Conservation (phyloP, 1,284 basidiomycete species). For the Anthracocystis panici-leucophaei region DNA sequence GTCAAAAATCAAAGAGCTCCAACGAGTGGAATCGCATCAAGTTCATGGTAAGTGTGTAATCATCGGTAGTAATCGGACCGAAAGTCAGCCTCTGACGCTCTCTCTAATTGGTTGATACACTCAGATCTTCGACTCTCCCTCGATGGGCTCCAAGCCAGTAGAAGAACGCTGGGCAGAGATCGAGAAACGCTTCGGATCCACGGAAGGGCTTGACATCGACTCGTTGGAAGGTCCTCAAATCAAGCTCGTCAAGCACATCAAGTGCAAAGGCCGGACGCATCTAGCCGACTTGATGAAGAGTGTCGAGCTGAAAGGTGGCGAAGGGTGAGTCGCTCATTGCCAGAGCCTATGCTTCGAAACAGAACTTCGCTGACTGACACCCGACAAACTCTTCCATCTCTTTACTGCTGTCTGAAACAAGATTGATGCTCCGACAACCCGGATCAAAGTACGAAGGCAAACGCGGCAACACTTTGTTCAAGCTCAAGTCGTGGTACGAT, state of each 20-base stretch:
- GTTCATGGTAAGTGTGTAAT: constrained; percentile 73
- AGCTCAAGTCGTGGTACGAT: constrained; percentile 79
- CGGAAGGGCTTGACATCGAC: constrained; percentile 53
- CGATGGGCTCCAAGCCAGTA: constrained; percentile 73
- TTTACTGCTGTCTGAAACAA: constrained; percentile 52
- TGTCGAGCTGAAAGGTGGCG: constrained; percentile 75
- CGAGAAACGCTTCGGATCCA: constrained; percentile 72
- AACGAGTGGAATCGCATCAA: constrained; percentile 75
- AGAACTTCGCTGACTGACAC: neutral
- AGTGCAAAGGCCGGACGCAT: constrained; percentile 73
- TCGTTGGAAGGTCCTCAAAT: constrained; percentile 70
- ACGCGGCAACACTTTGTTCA: constrained; percentile 75
- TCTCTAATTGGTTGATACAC: neutral
- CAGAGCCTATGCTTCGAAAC: neutral
- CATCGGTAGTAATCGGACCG: too few relatives aligned
- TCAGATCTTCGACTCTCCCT: constrained; percentile 78
- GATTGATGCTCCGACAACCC: constrained; percentile 76
- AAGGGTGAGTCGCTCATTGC: constrained; percentile 71
- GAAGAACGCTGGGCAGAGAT: constrained; percentile 75
- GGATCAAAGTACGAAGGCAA: constrained; percentile 74
- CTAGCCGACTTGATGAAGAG: constrained; percentile 75
- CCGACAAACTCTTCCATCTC: too few relatives aligned
- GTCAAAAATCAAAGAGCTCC: constrained; percentile 76
- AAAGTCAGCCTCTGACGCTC: neutral
- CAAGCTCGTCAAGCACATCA: constrained; percentile 74